Evolutionary conservation across 1,284 basidiomycete genomes (phyloP).

Genomic region (Lignosus rhinocerotis): DNA sequence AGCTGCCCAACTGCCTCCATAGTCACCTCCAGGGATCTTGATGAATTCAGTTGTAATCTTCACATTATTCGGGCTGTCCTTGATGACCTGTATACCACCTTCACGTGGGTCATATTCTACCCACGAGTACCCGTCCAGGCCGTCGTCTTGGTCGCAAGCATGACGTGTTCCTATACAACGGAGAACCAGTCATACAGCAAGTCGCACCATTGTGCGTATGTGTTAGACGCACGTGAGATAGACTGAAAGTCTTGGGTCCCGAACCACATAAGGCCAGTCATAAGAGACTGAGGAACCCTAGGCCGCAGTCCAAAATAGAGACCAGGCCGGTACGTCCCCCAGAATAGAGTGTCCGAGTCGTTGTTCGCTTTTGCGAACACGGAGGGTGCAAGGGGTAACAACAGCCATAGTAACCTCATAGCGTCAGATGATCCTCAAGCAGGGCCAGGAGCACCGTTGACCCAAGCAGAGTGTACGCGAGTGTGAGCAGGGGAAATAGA

Average conservation of each 20-base stretch:
- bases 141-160: slow-evolving; percentile 88
- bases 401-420: slow-evolving; percentile 35
- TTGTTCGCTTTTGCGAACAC: slow-evolving; percentile 34
- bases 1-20: slow-evolving; percentile 89
- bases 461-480: neutral
- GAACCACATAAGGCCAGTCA: slow-evolving; percentile 93
- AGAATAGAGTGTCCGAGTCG: slow-evolving; percentile 70
- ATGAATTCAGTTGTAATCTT: slow-evolving; percentile 83
- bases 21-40: slow-evolving; percentile 76
- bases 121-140: slow-evolving; percentile 82
- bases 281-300: slow-evolving; percentile 79
- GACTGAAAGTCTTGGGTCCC: slow-evolving; percentile 81
- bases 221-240: slow-evolving; percentile 52
- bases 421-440: neutral
- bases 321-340: slow-evolving; percentile 91
- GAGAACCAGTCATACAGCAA: slow-evolving; percentile 10
- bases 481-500: neutral
- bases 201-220: neutral
- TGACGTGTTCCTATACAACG: slow-evolving; percentile 69
- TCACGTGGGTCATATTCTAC: slow-evolving; percentile 84
- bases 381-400: slow-evolving; percentile 29
- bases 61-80: slow-evolving; percentile 83
- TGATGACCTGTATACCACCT: slow-evolving; percentile 83
- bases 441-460: neutral
- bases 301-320: slow-evolving; percentile 92